Base-by-base conservation (phyloP, 352 stramenopile species). In the Globisporangium polare region DNA sequence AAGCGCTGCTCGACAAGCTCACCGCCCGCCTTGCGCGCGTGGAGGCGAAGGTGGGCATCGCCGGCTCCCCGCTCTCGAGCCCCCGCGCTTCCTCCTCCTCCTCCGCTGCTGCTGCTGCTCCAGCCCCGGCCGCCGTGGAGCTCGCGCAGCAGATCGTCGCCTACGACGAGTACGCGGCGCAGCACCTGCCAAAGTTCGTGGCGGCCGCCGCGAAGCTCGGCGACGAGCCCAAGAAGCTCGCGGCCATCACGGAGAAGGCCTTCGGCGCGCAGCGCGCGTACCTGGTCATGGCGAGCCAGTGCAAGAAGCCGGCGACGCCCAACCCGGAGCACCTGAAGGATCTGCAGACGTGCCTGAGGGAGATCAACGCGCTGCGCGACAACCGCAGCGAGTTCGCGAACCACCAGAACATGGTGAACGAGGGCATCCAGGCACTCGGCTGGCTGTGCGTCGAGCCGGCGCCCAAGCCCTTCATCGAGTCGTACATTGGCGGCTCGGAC, bases 391-490 rank as follows among this genome's bases (percentile, higher is more conserved):
- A 85, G 35, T 93, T 92, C 56, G 74, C 82, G 50, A 86, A 92
- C 72, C 86, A 95, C 73, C 82, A 92, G 62, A 95, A 90, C 67
- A 95, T 93, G 83, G 80, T 95, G 33, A 91, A 91, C 62, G 86
- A 95, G 68, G 86, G 83, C 20, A 89, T 93, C 57, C 83, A 95
- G 63, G 79, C 81, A 47, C 81, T 95, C 29, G 82, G 83, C 46
- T 95, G 86, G 86, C 63, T 95, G 57, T 89, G 73, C 24, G 80
- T 93, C 18, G 70, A 95, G 68, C 88, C 86, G 2, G 83, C 90
- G 0, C 96, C 96, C 10, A 95, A 95, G 63, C 86, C 90, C 31
- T 98, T 98, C 75, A 96, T 98, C 57, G 96, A 98, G 66, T 96
- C 92, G 65, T 98, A 96, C 63, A 79, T 99, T 60, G 96, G 91